These are phyloP conservation scores for Saraca asoca DNA, from an alignment of 331 rosid species.

Conservation along the genomic window DNA sequence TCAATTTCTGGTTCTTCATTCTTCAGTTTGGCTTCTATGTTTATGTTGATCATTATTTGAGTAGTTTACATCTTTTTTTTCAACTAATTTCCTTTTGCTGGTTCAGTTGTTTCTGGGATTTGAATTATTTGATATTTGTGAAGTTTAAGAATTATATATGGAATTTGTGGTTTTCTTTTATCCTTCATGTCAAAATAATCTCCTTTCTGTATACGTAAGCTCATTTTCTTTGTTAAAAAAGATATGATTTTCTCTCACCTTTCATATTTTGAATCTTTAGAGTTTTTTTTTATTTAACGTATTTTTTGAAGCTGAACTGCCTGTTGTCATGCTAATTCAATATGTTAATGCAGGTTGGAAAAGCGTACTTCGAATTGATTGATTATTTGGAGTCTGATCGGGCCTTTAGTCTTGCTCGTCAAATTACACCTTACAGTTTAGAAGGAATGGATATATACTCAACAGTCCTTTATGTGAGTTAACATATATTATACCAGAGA, in stretches of 20 bases:
- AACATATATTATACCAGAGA: constrained; percentile 18
- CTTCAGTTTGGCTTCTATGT: not conserved
- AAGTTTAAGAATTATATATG: not conserved
- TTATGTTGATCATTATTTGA: not conserved
- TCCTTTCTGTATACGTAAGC: not conserved
- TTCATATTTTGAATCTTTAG: constrained; percentile 8
- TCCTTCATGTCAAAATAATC: constrained; percentile 6
- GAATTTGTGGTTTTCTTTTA: not conserved
- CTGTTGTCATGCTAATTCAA: constrained; percentile 15
- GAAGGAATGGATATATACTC: constrained; percentile 98
- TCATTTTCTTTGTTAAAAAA: not conserved
- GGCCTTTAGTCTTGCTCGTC: constrained; percentile 84
- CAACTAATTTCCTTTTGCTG: not conserved
- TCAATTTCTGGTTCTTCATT: not conserved
- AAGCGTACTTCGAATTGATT: constrained; percentile 83
- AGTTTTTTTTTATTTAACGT: not conserved
- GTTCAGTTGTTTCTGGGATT: not conserved
- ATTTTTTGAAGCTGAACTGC: constrained; percentile 8
- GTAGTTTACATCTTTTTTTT: not conserved
- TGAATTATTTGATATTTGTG: not conserved
- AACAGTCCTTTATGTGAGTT: constrained; percentile 95
- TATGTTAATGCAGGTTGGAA: constrained; percentile 78
- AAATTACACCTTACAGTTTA: constrained; percentile 74
- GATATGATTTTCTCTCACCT: not conserved
- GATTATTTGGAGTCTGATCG: constrained; percentile 90